These are phyloP conservation scores for Gynostemma pentaphyllum DNA, from an alignment of 306 rosid species.

Conservation along the genomic window DNA sequence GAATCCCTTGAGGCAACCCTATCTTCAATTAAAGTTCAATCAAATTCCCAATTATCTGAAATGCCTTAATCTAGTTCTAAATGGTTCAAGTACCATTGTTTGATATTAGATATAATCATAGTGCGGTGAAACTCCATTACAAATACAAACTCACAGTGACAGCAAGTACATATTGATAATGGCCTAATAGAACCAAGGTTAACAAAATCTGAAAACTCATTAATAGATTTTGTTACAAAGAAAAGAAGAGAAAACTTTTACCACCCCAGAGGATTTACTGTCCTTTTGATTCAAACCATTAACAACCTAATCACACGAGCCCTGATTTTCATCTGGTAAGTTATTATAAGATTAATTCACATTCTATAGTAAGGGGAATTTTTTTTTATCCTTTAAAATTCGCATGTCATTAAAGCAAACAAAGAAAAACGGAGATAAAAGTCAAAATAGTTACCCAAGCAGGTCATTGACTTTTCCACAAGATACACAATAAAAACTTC, in stretches of 20 bases:
- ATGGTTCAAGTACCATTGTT: neutral
- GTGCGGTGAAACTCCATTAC: slow-evolving; percentile 2
- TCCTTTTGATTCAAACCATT: neutral
- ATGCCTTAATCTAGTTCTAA: neutral
- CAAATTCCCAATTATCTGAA: neutral
- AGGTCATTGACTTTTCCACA: slow-evolving; percentile 86
- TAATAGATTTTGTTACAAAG: neutral
- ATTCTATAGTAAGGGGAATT: neutral
- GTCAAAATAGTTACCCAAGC: slow-evolving; percentile 46
- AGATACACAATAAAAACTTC: slow-evolving; percentile 67
- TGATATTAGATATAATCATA: neutral
- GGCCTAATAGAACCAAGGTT: neutral
- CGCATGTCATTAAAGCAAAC: neutral
- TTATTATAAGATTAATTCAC: neutral
- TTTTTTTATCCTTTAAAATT: neutral
- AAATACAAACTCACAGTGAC: neutral
- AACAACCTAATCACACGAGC: neutral
- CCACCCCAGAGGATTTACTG: neutral
- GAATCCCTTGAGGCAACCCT: neutral
- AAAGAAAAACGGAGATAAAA: neutral
- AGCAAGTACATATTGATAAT: neutral
- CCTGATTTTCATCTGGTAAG: neutral
- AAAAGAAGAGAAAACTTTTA: neutral
- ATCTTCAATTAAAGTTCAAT: neutral
- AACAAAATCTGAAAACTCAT: neutral